phyloP scores from a whole-genome alignment of 805 yeast genomes.

The Vanderwaltozyma polyspora region DNA sequence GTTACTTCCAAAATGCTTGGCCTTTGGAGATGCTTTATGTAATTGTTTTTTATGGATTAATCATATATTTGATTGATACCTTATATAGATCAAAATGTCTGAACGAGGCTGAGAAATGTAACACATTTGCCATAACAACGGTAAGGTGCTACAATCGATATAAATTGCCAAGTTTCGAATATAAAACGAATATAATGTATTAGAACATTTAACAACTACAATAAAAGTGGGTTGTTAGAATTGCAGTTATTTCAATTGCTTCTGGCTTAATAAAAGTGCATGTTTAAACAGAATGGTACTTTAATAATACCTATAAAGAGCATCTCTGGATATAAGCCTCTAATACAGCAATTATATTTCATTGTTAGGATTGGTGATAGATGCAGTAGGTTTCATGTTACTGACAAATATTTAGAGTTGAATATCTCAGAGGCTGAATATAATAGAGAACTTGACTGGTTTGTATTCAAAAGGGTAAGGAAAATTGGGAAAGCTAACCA shows the following conservation, averaged over 20 bases:
- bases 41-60: no score
- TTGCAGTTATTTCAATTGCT: background rate
- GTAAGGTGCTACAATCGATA: no score
- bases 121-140: no score
- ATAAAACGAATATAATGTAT: no score
- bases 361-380: conserved; percentile 6
- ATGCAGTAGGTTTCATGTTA: conserved; percentile 6
- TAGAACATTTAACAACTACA: background rate
- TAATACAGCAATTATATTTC: conserved; percentile 5
- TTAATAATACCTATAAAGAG: background rate
- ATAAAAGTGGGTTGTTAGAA: background rate
- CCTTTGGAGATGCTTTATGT: no score
- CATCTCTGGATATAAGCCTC: background rate
- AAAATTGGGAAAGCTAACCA: background rate
- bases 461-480: conserved; percentile 6
- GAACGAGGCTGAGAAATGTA: no score
- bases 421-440: background rate
- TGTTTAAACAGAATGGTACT: conserved; percentile 1
- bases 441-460: conserved; percentile 4
- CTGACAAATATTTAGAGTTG: conserved; percentile 1
- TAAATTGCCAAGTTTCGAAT: no score
- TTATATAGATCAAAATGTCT: no score
- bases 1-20: no score
- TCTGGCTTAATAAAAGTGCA: background rate
- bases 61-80: no score